Conservation (phyloP, 1,139 yeast genomes). For the Hanseniaspora uvarum region DNA sequence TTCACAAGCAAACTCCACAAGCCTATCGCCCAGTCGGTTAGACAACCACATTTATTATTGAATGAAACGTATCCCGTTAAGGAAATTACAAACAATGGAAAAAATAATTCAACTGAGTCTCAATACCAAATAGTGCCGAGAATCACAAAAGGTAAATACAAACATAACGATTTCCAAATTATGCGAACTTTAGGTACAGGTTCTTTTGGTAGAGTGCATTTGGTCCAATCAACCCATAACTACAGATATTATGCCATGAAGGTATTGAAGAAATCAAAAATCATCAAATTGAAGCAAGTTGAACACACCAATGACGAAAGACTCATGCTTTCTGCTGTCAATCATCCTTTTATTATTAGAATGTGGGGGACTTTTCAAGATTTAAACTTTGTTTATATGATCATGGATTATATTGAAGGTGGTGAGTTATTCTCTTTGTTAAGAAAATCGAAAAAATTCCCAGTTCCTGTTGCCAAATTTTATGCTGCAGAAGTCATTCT, state of each 20-base stretch:
- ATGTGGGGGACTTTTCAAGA: conserved; percentile 99
- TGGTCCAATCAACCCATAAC: conserved; percentile 85
- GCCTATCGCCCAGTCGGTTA: conserved; percentile 12
- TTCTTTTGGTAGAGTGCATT: conserved; percentile 91
- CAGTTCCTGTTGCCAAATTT: conserved; percentile 94
- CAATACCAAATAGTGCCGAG: conserved; percentile 30
- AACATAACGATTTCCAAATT: conserved; percentile 77
- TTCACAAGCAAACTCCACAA: conserved; percentile 2
- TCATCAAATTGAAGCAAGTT: conserved; percentile 91
- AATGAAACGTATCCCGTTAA: neutral
- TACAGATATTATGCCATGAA: conserved; percentile 91
- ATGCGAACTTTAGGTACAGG: conserved; percentile 95
- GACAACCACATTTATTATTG: conserved; percentile 12
- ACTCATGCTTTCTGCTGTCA: conserved; percentile 82
- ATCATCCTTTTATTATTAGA: conserved; percentile 86
- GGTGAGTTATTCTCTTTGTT: conserved; percentile 86
- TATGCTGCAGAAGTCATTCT: conserved; percentile 93
- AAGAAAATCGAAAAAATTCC: conserved; percentile 86
- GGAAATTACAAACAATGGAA: no score
- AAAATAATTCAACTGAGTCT: no score
- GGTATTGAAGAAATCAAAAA: conserved; percentile 80
- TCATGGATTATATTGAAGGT: conserved; percentile 97
- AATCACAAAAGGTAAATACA: conserved; percentile 75
- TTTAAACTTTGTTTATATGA: conserved; percentile 80
- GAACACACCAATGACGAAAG: conserved; percentile 97